Percentiles rank a stretch among this genome's conserved stretches.
These are phyloP conservation scores for Aspergillus neotritici DNA, from an alignment of 2,329 filamentous ascomycete genomes.

Conservation along the genomic window DNA sequence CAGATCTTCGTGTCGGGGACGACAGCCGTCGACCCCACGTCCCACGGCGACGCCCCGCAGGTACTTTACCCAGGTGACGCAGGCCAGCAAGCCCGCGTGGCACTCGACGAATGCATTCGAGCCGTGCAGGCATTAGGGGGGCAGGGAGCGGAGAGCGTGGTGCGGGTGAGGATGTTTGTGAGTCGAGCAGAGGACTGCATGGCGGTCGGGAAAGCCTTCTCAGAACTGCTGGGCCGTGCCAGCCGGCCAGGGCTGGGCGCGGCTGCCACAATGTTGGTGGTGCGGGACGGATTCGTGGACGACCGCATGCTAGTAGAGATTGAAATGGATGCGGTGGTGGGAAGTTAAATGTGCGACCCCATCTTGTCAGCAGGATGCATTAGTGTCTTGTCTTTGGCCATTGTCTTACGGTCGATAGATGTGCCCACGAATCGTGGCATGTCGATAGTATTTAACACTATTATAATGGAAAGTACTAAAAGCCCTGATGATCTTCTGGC, in stretches of 20 bases:
- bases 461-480: too few species aligned
- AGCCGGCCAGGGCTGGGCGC: conserved; percentile 22
- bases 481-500: too few species aligned
- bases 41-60: conserved; percentile 21
- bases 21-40: conserved; percentile 32
- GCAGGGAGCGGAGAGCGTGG: conserved; percentile 26
- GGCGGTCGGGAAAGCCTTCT: conserved; percentile 26
- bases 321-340: conserved; percentile 34
- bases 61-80: conserved; percentile 30
- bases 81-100: conserved; percentile 26
- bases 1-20: conserved; percentile 37
- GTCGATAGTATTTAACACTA: too few species aligned
- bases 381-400: too few species aligned
- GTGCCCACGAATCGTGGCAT: too few species aligned
- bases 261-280: conserved; percentile 36
- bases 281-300: conserved; percentile 33
- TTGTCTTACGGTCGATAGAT: too few species aligned
- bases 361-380: too few species aligned
- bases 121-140: conserved; percentile 32
- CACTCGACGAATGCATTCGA: conserved; percentile 21
- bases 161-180: conserved; percentile 34
- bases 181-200: conserved; percentile 24
- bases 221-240: conserved; percentile 23
- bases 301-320: conserved; percentile 36
- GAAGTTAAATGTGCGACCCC: neutral